Conservation (phyloP, 1,284 basidiomycete species). For the Puccinia sorghi region DNA sequence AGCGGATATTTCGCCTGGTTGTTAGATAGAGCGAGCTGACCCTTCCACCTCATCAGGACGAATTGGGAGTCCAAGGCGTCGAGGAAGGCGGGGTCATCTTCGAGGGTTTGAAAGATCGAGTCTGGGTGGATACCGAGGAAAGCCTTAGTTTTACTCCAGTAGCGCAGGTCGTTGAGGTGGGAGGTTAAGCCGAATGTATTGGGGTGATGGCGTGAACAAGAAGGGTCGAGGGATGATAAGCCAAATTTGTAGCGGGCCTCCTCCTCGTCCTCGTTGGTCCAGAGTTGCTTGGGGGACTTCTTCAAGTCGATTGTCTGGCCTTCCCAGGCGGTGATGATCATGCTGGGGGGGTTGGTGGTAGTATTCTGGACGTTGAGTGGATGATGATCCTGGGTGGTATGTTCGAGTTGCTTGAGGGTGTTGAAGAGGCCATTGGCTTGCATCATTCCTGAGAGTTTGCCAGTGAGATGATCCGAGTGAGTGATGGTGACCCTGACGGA, state of each 20-base stretch:
- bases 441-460: constrained; percentile 21
- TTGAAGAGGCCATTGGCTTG: constrained; percentile 3
- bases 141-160: constrained; percentile 33
- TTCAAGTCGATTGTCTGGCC: constrained; percentile 31
- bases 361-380: background rate
- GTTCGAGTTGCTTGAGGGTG: background rate
- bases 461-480: background rate
- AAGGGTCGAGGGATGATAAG: background rate
- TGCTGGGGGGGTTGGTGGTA: background rate
- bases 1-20: too few species aligned
- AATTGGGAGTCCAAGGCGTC: constrained; percentile 19
- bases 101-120: constrained; percentile 3
- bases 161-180: constrained; percentile 16
- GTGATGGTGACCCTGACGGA: constrained; percentile 32
- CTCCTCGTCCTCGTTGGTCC: constrained; percentile 30
- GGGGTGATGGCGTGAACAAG: background rate
- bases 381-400: background rate
- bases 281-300: constrained; percentile 18
- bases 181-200: constrained; percentile 1
- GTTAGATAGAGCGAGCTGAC: background rate
- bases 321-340: constrained; percentile 30
- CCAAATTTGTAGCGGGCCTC: background rate
- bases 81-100: constrained; percentile 6
- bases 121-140: constrained; percentile 11
- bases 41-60: constrained; percentile 44